phyloP scores from a whole-genome alignment of 306 rosid species.

The Mimosa bimucronata region DNA sequence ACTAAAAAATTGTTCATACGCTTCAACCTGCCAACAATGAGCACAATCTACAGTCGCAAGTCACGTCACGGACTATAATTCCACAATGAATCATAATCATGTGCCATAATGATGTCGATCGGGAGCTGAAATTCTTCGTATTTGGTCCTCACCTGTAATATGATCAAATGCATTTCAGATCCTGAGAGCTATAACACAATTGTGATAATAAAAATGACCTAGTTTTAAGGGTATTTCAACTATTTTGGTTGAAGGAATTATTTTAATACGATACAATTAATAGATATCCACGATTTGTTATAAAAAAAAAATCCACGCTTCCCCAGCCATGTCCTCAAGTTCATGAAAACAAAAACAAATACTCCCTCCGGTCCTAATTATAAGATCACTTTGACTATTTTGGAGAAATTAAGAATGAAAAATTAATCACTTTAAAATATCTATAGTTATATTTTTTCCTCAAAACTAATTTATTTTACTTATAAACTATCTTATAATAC shows the following conservation, averaged over 20 bases:
- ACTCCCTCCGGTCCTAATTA: too few relatives aligned
- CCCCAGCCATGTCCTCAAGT: slow-evolving; percentile 10
- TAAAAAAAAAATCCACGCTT: slow-evolving; percentile 23
- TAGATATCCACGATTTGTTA: slow-evolving; percentile 17
- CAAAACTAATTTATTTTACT: too few relatives aligned
- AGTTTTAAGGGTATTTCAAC: slow-evolving; percentile 18
- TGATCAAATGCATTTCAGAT: slow-evolving; percentile 34
- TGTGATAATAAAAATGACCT: slow-evolving; percentile 12
- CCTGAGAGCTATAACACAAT: not conserved
- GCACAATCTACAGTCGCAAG: not conserved
- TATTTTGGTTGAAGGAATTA: slow-evolving; percentile 10
- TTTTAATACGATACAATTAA: not conserved
- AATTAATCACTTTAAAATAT: too few relatives aligned
- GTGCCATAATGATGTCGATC: slow-evolving; percentile 23
- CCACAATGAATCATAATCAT: slow-evolving; percentile 31
- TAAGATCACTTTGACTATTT: too few relatives aligned
- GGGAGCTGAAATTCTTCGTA: slow-evolving; percentile 30
- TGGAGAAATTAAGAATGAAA: too few relatives aligned
- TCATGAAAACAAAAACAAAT: not conserved
- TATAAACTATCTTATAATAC: too few relatives aligned
- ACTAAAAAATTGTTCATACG: slow-evolving; percentile 11
- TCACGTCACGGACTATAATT: slow-evolving; percentile 14
- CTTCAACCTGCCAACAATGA: not conserved
- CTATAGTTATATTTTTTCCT: too few relatives aligned
- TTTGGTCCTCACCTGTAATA: slow-evolving; percentile 47